Evolutionary conservation across 495 filamentous ascomycete species (phyloP).

Genomic region (Gamarada debralockiae): DNA sequence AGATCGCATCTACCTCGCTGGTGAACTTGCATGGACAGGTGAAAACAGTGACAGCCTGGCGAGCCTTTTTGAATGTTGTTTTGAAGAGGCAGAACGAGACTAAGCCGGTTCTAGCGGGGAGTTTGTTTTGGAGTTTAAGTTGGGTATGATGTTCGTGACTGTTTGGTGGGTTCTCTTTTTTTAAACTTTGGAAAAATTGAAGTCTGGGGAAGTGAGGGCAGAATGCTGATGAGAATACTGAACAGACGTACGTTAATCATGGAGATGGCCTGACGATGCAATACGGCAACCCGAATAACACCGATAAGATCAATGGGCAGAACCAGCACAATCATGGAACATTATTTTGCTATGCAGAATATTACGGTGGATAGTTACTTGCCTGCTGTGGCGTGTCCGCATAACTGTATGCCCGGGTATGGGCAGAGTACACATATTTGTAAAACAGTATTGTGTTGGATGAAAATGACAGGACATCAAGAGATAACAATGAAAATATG

Average conservation of each 20-base stretch:
- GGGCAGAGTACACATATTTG: neutral
- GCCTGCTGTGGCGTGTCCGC: conserved; percentile 15
- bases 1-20: conserved; percentile 43
- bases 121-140: conserved; percentile 50
- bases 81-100: conserved; percentile 30
- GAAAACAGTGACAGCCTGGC: conserved; percentile 29
- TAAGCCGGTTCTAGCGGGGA: conserved; percentile 32
- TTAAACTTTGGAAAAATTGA: neutral
- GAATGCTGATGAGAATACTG: neutral
- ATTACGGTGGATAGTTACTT: conserved; percentile 18
- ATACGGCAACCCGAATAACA: conserved; percentile 40
- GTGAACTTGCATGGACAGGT: conserved; percentile 50
- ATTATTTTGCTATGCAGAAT: too few species aligned
- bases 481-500: neutral
- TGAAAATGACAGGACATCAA: neutral
- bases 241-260: conserved; percentile 35
- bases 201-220: neutral
- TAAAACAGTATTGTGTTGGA: neutral
- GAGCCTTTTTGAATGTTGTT: conserved; percentile 40
- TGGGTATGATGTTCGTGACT: conserved; percentile 47
- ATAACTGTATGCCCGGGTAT: neutral
- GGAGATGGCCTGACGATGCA: conserved; percentile 43
- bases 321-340: conserved; percentile 39
- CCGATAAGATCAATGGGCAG: conserved; percentile 35
- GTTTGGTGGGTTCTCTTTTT: conserved; percentile 36